Evolutionary conservation across 768 basidiomycete species (phyloP).

Genomic region (Pholiota molesta): DNA sequence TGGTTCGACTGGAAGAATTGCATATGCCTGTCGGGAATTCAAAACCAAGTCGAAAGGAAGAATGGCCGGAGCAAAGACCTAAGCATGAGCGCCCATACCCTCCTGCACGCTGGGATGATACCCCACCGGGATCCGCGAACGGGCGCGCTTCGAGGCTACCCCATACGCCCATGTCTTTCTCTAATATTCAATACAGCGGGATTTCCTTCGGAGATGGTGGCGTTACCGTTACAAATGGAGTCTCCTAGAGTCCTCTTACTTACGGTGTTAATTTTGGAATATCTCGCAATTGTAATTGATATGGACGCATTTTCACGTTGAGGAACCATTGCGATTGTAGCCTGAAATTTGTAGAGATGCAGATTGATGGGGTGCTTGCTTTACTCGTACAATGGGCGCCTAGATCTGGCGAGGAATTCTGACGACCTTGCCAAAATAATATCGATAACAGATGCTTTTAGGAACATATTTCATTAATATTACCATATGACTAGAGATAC

Average conservation of each 20-base stretch:
- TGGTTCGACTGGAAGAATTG: not conserved
- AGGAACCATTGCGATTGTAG: too few relatives aligned
- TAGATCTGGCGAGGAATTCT: too few relatives aligned
- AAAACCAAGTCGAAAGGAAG: not conserved
- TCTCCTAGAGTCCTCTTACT: not conserved
- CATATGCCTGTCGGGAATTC: not conserved
- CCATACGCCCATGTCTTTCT: not conserved
- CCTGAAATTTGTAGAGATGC: too few relatives aligned
- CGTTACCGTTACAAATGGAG: not conserved
- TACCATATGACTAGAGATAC: not conserved
- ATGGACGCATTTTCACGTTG: too few relatives aligned
- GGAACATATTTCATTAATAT: not conserved
- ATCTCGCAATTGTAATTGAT: too few relatives aligned
- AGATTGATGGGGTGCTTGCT: too few relatives aligned
- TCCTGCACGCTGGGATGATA: not conserved
- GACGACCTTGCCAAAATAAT: too few relatives aligned
- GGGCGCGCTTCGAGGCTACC: not conserved
- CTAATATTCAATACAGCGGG: conserved; percentile 1
- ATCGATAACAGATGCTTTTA: not conserved
- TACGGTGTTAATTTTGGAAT: too few relatives aligned
- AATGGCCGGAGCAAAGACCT: not conserved
- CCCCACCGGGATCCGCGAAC: not conserved
- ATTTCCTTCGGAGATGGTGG: conserved; percentile 1
- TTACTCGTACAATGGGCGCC: too few relatives aligned
- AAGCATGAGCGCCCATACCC: not conserved